These are phyloP conservation scores for Phytophthora pluvialis DNA, from an alignment of 352 stramenopile genomes.

Conservation along the genomic window DNA sequence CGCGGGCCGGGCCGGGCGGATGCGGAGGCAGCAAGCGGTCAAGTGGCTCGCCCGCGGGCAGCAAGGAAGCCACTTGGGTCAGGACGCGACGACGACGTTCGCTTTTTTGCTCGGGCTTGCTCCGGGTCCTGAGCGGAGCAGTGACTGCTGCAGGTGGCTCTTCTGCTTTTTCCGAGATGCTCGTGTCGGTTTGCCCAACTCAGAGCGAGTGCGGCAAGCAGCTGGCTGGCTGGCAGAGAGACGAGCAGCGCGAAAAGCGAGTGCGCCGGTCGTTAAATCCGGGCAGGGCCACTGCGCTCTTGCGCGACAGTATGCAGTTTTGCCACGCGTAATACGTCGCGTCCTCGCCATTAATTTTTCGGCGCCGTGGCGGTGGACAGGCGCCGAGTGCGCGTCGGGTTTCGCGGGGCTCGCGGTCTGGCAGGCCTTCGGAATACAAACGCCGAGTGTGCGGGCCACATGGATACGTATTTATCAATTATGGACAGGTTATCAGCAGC, in stretches of 20 bases:
- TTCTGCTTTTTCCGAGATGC: conserved; percentile 53
- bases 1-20: conserved; percentile 25
- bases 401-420: conserved; percentile 18
- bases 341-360: conserved; percentile 38
- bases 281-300: not conserved
- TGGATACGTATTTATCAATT: conserved; percentile 28
- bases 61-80: conserved; percentile 45
- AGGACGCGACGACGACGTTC: conserved; percentile 43
- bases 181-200: conserved; percentile 21
- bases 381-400: conserved; percentile 6
- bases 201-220: conserved; percentile 13
- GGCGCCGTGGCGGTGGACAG: conserved; percentile 17
- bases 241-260: conserved; percentile 32
- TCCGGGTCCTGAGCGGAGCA: conserved; percentile 38
- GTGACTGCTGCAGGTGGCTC: conserved; percentile 31
- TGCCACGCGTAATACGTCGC: conserved; percentile 32
- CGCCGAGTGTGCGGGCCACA: not conserved
- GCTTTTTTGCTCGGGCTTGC: conserved; percentile 42
- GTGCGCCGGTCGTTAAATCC: conserved; percentile 27
- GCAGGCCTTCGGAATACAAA: conserved; percentile 9
- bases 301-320: conserved; percentile 15
- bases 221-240: conserved; percentile 40
- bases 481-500: conserved; percentile 36
- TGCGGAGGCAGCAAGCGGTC: conserved; percentile 22
- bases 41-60: conserved; percentile 34